Base-by-base conservation (phyloP, 768 basidiomycete genomes). In the Dacryopinax primogenitus region DNA sequence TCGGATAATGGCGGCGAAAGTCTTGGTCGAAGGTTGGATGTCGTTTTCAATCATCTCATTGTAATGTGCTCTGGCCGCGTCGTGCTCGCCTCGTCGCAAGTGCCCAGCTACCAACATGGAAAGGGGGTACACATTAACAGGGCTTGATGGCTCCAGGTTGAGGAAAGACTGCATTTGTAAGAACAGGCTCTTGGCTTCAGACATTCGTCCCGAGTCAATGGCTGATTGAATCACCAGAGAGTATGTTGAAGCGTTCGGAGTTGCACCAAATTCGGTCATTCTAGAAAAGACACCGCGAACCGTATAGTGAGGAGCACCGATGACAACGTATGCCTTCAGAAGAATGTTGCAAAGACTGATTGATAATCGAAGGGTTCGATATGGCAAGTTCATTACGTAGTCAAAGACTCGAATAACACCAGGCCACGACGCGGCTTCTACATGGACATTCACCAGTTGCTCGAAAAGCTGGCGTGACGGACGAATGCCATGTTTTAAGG, bases 391-490 rank as follows among this genome's bases (percentile, higher is more conserved):
- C 7, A 71, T 26, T 47, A 90, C 76, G 68, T 82, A 84, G 68
- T 86, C 82, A 71, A 87, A 95, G 13, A 84, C 76, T 26, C 82
- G 79, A 65, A 91, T 79, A 21, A 86, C 90, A 28, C 85, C 85
- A 47, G 77, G 73, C 90, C 91, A 96, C 12, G 86, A 84, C 1
- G 87, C 89, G 1, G 84, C 80, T 70, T 89, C 84, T 62, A 90
- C 86, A 71, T 93, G 84, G 0, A 87, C 91, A 69, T 89, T 84
- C 84, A 97, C 85, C 62, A 95, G 73, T 4, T 86, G 76, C 15
- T 83, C 80, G 68, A 86, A 77, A 85, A 91, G 86, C 37, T 73
- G 76, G 35, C 78, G 77, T 72, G 89, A 85, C 1, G 87, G 87
- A 16, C 75, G 72, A 64, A 91, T 71, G 16, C 84, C 85, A 37